phyloP scores from a whole-genome alignment of 306 rosid genomes.

The Hippophae gyantsensis region DNA sequence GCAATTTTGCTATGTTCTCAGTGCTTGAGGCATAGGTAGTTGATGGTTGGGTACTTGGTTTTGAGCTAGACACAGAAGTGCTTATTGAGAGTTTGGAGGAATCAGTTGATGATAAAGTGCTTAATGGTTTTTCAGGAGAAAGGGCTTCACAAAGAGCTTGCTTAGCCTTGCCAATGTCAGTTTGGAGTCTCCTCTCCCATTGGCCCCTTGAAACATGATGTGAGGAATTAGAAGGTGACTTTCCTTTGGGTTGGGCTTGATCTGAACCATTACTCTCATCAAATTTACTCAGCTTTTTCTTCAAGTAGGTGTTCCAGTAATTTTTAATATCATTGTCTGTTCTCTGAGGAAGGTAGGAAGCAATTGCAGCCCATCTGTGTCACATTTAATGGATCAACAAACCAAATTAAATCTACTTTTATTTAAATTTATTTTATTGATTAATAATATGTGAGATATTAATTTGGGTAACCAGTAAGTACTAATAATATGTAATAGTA shows the following conservation, averaged over 20 bases:
- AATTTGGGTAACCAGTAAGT: neutral
- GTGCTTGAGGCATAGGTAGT: conserved; percentile 43
- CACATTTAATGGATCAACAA: conserved; percentile 1
- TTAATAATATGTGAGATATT: no score
- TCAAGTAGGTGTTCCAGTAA: conserved; percentile 92
- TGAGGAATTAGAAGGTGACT: conserved; percentile 13
- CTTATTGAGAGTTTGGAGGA: conserved; percentile 20
- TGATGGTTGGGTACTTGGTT: neutral
- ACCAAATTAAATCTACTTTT: no score
- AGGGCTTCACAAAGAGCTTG: conserved; percentile 84
- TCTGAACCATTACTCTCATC: conserved; percentile 18
- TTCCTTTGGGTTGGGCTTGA: conserved; percentile 12
- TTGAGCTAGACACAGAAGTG: neutral
- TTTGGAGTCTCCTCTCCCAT: conserved; percentile 95
- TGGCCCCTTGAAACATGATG: conserved; percentile 57
- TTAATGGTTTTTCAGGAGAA: conserved; percentile 36
- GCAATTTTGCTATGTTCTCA: conserved; percentile 40
- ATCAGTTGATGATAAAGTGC: conserved; percentile 21
- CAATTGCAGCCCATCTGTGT: conserved; percentile 96
- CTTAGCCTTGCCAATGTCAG: conserved; percentile 68
- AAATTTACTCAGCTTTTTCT: conserved; percentile 61
- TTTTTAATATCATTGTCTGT: conserved; percentile 94
- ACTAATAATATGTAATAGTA: neutral
- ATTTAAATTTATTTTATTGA: no score
- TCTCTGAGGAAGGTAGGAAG: conserved; percentile 93